Conservation (phyloP, 345 rosid genomes). For the Salix brachista region DNA sequence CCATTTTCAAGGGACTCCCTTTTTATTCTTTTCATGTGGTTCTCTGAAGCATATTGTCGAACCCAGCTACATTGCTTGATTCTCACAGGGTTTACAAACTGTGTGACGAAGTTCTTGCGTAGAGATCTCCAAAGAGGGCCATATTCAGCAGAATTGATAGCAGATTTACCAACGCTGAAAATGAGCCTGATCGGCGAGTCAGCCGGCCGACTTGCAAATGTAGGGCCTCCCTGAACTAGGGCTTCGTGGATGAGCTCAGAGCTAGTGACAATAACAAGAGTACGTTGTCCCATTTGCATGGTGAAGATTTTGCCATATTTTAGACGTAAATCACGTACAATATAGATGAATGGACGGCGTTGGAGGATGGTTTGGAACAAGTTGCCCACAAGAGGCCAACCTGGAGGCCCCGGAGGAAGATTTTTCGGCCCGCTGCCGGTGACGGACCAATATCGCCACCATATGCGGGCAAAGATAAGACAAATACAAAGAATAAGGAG, state of each 20-base stretch:
- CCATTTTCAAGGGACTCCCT: constrained; percentile 11
- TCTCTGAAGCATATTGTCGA: constrained; percentile 19
- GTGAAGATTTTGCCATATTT: constrained; percentile 34
- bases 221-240: constrained; percentile 21
- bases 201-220: constrained; percentile 24
- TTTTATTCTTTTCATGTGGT: constrained; percentile 24
- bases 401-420: constrained; percentile 30
- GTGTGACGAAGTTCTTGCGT: constrained; percentile 25
- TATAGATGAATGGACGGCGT: constrained; percentile 23
- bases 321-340: constrained; percentile 25
- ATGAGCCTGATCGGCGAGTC: constrained; percentile 30
- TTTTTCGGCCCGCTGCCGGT: constrained; percentile 11
- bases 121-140: constrained; percentile 32
- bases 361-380: constrained; percentile 25
- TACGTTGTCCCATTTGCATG: constrained; percentile 35
- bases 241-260: constrained; percentile 31
- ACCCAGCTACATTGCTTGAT: constrained; percentile 29
- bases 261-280: constrained; percentile 25
- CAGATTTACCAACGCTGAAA: constrained; percentile 31
- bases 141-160: constrained; percentile 29
- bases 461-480: constrained; percentile 22
- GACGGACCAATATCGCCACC: constrained; percentile 18
- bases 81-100: constrained; percentile 20
- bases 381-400: constrained; percentile 35
- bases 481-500: constrained; percentile 37